Evolutionary conservation across 257 asterid genomes (phyloP).

Genomic region (Verbascum thapsus): DNA sequence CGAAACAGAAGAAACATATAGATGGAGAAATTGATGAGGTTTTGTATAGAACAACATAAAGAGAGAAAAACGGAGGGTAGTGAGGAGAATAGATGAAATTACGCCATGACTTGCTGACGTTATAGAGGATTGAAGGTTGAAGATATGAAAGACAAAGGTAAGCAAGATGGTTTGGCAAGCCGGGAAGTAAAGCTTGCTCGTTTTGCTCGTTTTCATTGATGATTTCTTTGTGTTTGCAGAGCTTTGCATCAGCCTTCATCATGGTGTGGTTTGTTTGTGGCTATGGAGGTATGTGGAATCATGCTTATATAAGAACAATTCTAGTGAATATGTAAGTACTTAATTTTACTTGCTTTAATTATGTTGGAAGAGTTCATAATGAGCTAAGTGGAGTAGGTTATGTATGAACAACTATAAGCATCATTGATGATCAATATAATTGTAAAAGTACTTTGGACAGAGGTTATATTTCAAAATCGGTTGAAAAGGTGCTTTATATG

Average conservation of each 20-base stretch:
- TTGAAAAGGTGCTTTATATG: constrained; percentile 23
- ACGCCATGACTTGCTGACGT: constrained; percentile 71
- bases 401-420: constrained; percentile 30
- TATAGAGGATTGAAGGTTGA: constrained; percentile 52
- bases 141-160: constrained; percentile 54
- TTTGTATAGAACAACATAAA: constrained; percentile 49
- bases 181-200: constrained; percentile 44
- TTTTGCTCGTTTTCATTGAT: constrained; percentile 17
- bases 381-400: constrained; percentile 45
- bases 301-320: constrained; percentile 18
- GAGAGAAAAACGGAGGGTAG: constrained; percentile 60
- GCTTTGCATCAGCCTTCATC: constrained; percentile 29
- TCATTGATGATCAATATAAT: constrained; percentile 16
- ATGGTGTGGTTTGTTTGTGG: constrained; percentile 15
- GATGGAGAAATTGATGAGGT: constrained; percentile 26
- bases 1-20: constrained; percentile 46
- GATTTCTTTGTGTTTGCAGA: constrained; percentile 32
- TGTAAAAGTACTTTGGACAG: constrained; percentile 27
- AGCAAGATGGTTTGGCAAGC: constrained; percentile 70
- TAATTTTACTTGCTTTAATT: constrained; percentile 24
- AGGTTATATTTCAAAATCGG: constrained; percentile 25
- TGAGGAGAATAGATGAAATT: constrained; percentile 53
- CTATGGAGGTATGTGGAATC: background rate
- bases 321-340: constrained; percentile 5
- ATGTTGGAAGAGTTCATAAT: constrained; percentile 23